Base-by-base conservation (phyloP, 192 early-diverging fungal species). In the Backusella circina region DNA sequence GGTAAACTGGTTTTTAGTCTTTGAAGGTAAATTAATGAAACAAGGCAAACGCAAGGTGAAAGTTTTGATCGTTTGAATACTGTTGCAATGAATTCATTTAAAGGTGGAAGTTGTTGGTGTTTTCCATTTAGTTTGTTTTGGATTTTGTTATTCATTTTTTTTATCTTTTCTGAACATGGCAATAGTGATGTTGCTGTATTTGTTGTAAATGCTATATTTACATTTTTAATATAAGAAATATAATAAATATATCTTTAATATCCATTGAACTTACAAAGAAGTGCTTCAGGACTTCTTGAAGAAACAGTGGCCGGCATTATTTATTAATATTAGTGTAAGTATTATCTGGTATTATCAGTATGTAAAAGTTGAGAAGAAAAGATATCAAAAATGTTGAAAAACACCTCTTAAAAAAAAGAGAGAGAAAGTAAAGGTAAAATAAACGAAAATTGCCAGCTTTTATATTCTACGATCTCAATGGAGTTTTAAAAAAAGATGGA, bases 11-110 rank as follows among this genome's bases (percentile, higher is more conserved):
- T 84, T 73, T 92, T 88, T 41, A 93, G 83, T 39, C 91, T 80
- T 65, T 91, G 87, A n/a, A 93, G 86, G 69, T 93, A 93, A 31
- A 93, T 88, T 36, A 92, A 79, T 0, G 90, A 88, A 7, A 92
- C 88, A 2, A 92, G 66, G 26, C 75, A 79, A 6, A 82, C 81
- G n/a, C 65, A 79, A 15, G 81, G 77, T 50, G 81, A 57, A 15
- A 82, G 70, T 23, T 76, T 75, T 26, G 66, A 73, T 9, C 75
- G 68, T 18, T 65, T 33, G 50, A 82, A 78, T 44, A 82, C 71
- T 1, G 64, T 70, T 16, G 77, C 76, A 65, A 82, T 79, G 74
- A 82, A 82, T 79, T 79, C 77, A 32, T 71, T 28, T 26, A 82
- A 75, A 1, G 77, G 77, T 31, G 81, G 81, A 32, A 82, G 67